phyloP scores from a whole-genome alignment of 2,329 filamentous ascomycete genomes.

The Aspergillus candidus region DNA sequence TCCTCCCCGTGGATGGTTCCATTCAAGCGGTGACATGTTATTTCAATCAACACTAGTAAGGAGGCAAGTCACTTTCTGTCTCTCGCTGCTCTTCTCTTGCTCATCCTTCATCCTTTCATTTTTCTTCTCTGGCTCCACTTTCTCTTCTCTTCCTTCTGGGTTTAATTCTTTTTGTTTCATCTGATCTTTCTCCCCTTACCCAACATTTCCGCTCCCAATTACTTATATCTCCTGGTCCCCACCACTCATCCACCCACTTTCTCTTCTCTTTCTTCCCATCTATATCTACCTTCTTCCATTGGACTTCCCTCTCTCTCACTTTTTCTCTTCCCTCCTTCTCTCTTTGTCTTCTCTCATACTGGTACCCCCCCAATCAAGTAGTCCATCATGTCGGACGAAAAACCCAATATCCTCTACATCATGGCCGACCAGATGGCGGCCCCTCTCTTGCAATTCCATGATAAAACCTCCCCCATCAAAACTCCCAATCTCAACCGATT shows the following conservation, averaged over 20 bases:
- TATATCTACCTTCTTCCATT: not conserved
- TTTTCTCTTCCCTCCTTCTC: not conserved
- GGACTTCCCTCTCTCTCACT: not conserved
- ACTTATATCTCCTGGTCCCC: constrained; percentile 1
- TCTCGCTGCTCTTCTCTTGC: constrained; percentile 8
- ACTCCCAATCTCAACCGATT: constrained; percentile 84
- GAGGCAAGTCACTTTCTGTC: constrained; percentile 1
- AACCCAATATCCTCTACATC: constrained; percentile 81
- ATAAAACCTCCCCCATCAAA: constrained; percentile 80
- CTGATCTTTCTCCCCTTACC: not conserved
- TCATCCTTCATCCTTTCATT: constrained; percentile 15
- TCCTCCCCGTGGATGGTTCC: constrained; percentile 19
- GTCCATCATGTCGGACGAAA: constrained; percentile 37
- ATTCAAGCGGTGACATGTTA: constrained; percentile 17
- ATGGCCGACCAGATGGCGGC: constrained; percentile 96
- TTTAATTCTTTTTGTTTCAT: constrained; percentile 2
- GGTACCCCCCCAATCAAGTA: not conserved
- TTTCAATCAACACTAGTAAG: not conserved
- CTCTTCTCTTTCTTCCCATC: constrained; percentile 4
- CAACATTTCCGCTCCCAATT: not conserved
- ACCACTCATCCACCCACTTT: constrained; percentile 1
- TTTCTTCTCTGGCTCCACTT: constrained; percentile 13
- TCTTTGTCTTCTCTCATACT: not conserved
- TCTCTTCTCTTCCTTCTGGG: constrained; percentile 19
- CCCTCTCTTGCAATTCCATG: constrained; percentile 86